Conservation (phyloP, 305 asterid species). For the Fraxinus xanthoxyloides region DNA sequence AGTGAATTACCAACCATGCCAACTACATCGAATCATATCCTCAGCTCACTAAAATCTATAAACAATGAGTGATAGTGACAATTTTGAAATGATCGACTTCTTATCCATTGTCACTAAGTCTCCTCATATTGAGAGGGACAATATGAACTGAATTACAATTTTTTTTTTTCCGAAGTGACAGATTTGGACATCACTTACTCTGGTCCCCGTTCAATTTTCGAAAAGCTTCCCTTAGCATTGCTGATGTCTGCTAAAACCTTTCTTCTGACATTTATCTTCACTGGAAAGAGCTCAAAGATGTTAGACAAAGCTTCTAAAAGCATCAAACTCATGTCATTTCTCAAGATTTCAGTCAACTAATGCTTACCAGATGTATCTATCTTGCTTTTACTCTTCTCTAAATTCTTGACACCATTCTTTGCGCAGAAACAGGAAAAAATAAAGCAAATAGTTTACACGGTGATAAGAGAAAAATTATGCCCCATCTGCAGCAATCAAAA, state of each 20-base stretch:
- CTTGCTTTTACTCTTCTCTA: constrained; percentile 52
- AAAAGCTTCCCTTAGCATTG: constrained; percentile 50
- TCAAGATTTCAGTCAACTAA: constrained; percentile 1
- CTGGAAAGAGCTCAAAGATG: constrained; percentile 40
- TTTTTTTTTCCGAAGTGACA: constrained; percentile 2
- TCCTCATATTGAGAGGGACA: background rate
- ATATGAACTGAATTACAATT: constrained; percentile 1
- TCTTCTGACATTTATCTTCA: constrained; percentile 50
- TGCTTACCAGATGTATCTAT: constrained; percentile 44
- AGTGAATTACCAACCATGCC: constrained; percentile 1
- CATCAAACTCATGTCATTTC: constrained; percentile 3
- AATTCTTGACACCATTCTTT: constrained; percentile 41
- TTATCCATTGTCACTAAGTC: background rate
- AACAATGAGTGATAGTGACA: background rate
- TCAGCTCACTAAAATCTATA: constrained; percentile 7
- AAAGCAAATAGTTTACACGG: constrained; percentile 7
- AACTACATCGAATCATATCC: constrained; percentile 3
- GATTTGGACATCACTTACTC: constrained; percentile 45
- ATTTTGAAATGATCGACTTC: background rate
- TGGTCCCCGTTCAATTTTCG: constrained; percentile 38
- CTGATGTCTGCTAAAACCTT: constrained; percentile 79
- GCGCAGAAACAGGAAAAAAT: constrained; percentile 20
- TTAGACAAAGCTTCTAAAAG: constrained; percentile 19
- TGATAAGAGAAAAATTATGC: background rate
- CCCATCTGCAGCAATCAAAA: background rate